These are phyloP conservation scores for Colletotrichum lini DNA, from an alignment of 2,329 filamentous ascomycete species.

Conservation along the genomic window DNA sequence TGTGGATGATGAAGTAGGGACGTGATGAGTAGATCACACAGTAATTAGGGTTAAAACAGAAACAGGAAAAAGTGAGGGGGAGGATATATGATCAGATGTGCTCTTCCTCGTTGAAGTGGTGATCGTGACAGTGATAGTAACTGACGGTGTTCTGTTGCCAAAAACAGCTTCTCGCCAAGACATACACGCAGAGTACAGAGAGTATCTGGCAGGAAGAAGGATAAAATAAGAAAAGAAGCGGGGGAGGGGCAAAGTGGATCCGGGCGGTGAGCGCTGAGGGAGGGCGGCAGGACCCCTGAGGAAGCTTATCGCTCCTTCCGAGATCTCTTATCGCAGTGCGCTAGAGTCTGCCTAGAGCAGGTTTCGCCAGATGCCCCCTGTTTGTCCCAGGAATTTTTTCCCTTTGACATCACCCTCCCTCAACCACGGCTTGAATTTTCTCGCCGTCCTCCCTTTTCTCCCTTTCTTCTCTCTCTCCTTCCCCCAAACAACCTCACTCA, in stretches of 20 bases:
- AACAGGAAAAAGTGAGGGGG: too few relatives aligned
- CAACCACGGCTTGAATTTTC: constrained; percentile 14
- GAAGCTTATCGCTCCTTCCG: constrained; percentile 23
- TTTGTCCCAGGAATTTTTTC: constrained; percentile 31
- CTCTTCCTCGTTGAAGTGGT: too few relatives aligned
- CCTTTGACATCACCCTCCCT: constrained; percentile 26
- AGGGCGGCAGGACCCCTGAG: constrained; percentile 13
- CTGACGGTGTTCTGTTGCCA: too few relatives aligned
- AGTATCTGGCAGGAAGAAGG: too few relatives aligned
- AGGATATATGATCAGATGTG: too few relatives aligned
- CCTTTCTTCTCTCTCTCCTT: too few relatives aligned
- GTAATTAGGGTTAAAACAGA: too few relatives aligned
- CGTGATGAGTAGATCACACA: too few relatives aligned
- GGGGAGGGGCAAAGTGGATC: constrained; percentile 16
- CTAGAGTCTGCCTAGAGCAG: constrained; percentile 25
- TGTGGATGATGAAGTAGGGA: too few relatives aligned
- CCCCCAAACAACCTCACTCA: neutral
- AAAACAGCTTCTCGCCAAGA: too few relatives aligned
- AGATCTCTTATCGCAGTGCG: constrained; percentile 19
- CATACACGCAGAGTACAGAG: too few relatives aligned
- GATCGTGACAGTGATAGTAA: too few relatives aligned
- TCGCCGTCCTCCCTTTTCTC: neutral
- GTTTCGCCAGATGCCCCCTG: constrained; percentile 27
- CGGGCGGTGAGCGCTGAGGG: constrained; percentile 12
- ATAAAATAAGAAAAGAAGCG: constrained; percentile 1